Evolutionary conservation across 345 rosid genomes (phyloP), one percentile per base, ranked within the genome.

Genomic region (Salix dunnii): DNA sequence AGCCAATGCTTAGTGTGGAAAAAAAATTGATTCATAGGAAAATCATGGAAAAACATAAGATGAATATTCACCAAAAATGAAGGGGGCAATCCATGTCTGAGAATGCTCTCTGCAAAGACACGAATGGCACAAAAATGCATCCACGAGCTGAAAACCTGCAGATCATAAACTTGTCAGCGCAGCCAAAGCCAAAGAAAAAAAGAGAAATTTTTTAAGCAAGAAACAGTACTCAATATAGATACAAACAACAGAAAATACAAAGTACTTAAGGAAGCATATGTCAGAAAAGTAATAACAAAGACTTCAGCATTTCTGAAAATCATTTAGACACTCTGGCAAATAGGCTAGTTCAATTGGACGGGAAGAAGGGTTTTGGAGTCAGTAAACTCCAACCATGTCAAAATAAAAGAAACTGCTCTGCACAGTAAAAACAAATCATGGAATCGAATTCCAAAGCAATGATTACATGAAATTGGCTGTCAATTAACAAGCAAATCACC

Each of bases 61-160:
- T 16, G 55, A 75, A 36, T 23, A 75, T 33, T 88, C 90, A 94
- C 99, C 97, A 96, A 83, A 87, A 96, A 96, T 35, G 93, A 83
- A 6, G 99, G 98, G 11, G 98, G 99, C 83, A 96, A 83, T 78
- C 99, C 99, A 78, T 96, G 92, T 92, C 99, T 90, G 86, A 96
- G 85, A 61, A 96, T 96, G 86, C 99, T 94, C 87, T 96, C 98
- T 64, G 97, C 85, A 82, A 91, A 96, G 73, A 89, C 33, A 66
- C 98, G 97, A n/a, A 96, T 92, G 78, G 97, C 98, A 89, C 97
- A 96, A 76, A 96, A 96, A 85, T 96, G 99, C 99, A 96, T 96
- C 98, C 97, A 96, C 14, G 97, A 90, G 85, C 92, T 92, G 81
- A 96, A 96, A 84, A 94, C 97, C 98, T 96, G 86, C 84, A 90